Conservation (phyloP, 352 stramenopile species). For the Lagenidium giganteum region DNA sequence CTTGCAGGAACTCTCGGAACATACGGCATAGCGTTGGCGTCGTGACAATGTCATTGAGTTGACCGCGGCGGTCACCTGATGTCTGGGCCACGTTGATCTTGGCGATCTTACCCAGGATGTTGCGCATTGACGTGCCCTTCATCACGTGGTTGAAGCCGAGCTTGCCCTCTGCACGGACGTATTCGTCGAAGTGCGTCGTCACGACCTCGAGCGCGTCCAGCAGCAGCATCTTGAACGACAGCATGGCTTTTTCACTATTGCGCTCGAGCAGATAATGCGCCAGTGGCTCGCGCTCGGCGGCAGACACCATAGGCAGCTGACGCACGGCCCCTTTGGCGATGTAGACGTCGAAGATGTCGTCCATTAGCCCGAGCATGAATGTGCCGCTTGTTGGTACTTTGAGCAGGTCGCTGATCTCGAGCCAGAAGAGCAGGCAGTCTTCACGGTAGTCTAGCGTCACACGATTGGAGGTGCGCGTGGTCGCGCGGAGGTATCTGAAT, state of each 20-base stretch:
- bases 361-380: slow-evolving; percentile 40
- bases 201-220: slow-evolving; percentile 39
- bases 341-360: slow-evolving; percentile 41
- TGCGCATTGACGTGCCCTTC: slow-evolving; percentile 27
- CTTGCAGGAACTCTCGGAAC: slow-evolving; percentile 37
- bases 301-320: slow-evolving; percentile 34
- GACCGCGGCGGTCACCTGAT: slow-evolving; percentile 29
- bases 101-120: slow-evolving; percentile 32
- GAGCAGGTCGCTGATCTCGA: slow-evolving; percentile 46
- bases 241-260: slow-evolving; percentile 24
- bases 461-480: slow-evolving; percentile 14
- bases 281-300: slow-evolving; percentile 30
- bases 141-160: slow-evolving; percentile 26
- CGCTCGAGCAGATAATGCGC: slow-evolving; percentile 29
- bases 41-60: slow-evolving; percentile 37
- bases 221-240: slow-evolving; percentile 47
- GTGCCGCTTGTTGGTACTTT: slow-evolving; percentile 34
- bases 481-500: not conserved
- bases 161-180: slow-evolving; percentile 21
- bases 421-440: slow-evolving; percentile 43
- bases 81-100: slow-evolving; percentile 24
- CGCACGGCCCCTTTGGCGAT: slow-evolving; percentile 23
- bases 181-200: slow-evolving; percentile 40
- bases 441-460: slow-evolving; percentile 31
- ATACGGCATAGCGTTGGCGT: slow-evolving; percentile 31